phyloP scores from a whole-genome alignment of 1,139 yeast species.

The Blastobotrys illinoisensis region DNA sequence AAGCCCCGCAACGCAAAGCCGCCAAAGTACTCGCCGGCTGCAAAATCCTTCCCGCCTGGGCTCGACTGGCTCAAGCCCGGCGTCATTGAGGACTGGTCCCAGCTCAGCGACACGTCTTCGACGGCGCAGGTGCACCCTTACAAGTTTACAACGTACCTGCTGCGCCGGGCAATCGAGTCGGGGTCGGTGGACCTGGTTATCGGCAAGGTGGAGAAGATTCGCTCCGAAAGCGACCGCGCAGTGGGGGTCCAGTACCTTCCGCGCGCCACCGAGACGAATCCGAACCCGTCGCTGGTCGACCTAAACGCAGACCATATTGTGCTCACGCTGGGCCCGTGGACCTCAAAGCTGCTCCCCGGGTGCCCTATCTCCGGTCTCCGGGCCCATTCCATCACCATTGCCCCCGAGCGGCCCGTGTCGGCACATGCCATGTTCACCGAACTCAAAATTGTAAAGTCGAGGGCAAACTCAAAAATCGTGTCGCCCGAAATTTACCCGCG shows the following conservation, averaged over 20 bases:
- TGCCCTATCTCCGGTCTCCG: conserved; percentile 90
- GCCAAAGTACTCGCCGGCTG: neutral
- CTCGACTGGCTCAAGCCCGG: conserved; percentile 76
- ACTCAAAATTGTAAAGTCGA: conserved; percentile 38
- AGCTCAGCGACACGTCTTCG: conserved; percentile 77
- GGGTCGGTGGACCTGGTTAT: conserved; percentile 80
- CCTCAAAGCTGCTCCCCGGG: conserved; percentile 78
- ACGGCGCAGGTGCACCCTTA: conserved; percentile 98
- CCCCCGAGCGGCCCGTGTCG: conserved; percentile 66
- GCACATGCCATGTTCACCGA: conserved; percentile 91
- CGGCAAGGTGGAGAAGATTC: conserved; percentile 73
- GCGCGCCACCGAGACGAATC: conserved; percentile 1
- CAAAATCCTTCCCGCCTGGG: conserved; percentile 51
- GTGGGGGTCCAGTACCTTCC: conserved; percentile 19
- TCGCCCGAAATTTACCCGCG: conserved; percentile 95
- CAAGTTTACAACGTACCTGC: conserved; percentile 75
- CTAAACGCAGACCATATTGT: conserved; percentile 68
- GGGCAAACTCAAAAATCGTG: conserved; percentile 30
- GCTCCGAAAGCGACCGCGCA: conserved; percentile 20
- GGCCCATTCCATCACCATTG: conserved; percentile 90
- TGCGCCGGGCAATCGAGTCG: conserved; percentile 73
- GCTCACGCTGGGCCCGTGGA: conserved; percentile 95
- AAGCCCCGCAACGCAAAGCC: neutral
- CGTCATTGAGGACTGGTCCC: conserved; percentile 67
- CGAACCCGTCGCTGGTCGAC: conserved; percentile 23